A percentile compares a stretch with the other conserved stretches of the same genome.
Conservation (phyloP, 352 stramenopile species). For the Globisporangium spiculum region DNA sequence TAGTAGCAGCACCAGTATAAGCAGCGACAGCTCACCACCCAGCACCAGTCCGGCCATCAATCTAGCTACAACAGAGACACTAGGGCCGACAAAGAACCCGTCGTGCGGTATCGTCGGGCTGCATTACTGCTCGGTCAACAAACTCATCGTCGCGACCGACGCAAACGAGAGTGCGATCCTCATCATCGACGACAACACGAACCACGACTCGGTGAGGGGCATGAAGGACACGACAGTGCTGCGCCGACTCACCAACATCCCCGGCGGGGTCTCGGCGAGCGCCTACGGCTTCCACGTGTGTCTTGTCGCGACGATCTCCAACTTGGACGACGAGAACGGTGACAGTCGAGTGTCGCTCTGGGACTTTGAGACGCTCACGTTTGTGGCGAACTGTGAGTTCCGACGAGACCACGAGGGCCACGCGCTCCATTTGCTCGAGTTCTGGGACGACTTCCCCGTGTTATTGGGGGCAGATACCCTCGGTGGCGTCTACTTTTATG, state of each 20-base stretch:
- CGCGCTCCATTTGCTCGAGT: slow-evolving; percentile 46
- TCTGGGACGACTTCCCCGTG: slow-evolving; percentile 72
- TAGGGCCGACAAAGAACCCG: slow-evolving; percentile 7
- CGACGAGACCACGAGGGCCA: slow-evolving; percentile 16
- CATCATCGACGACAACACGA: slow-evolving; percentile 66
- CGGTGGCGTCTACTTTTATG: slow-evolving; percentile 62
- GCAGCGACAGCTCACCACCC: not conserved
- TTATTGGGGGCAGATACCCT: slow-evolving; percentile 44
- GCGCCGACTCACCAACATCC: slow-evolving; percentile 56
- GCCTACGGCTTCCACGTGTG: slow-evolving; percentile 67
- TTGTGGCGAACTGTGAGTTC: slow-evolving; percentile 37
- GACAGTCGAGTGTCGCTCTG: slow-evolving; percentile 50
- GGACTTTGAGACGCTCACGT: slow-evolving; percentile 73
- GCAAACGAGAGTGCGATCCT: slow-evolving; percentile 43
- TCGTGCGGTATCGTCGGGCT: slow-evolving; percentile 52
- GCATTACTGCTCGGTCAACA: slow-evolving; percentile 78
- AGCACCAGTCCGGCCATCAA: not conserved
- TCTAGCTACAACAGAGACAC: not conserved
- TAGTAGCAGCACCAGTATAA: not conserved
- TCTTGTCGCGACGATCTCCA: slow-evolving; percentile 59
- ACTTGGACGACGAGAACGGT: slow-evolving; percentile 22
- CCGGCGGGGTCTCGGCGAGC: slow-evolving; percentile 44
- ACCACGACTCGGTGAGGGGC: slow-evolving; percentile 41
- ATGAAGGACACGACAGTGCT: slow-evolving; percentile 45
- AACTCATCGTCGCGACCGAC: slow-evolving; percentile 56